Conservation (phyloP, 2,329 filamentous ascomycete species). For the Podosphaera aphanis region DNA sequence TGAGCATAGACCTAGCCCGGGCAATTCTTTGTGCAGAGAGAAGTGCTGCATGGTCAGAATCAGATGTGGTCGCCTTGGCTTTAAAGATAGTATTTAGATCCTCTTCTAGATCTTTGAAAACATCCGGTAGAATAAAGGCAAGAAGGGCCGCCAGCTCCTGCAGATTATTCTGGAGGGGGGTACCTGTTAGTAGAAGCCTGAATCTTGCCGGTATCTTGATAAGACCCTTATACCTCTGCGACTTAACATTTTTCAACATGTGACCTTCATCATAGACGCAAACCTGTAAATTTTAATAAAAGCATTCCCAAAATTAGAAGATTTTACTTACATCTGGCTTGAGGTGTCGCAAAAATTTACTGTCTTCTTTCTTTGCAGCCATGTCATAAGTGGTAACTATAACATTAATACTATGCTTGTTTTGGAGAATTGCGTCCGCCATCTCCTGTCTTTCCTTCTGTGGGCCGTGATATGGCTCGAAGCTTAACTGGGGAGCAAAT, state of each 20-base stretch:
- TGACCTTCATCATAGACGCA: slow-evolving; percentile 83
- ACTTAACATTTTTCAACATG: slow-evolving; percentile 69
- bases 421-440: slow-evolving; percentile 38
- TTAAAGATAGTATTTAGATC: slow-evolving; percentile 75
- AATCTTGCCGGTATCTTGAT: slow-evolving; percentile 59
- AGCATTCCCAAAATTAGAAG: neutral
- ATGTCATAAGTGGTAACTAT: slow-evolving; percentile 52
- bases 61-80: slow-evolving; percentile 66
- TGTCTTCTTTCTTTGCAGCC: slow-evolving; percentile 32
- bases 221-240: slow-evolving; percentile 58
- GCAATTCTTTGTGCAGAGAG: slow-evolving; percentile 71
- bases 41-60: slow-evolving; percentile 57
- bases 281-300: slow-evolving; percentile 10
- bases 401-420: slow-evolving; percentile 43
- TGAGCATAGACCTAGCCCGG: slow-evolving; percentile 73
- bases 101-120: slow-evolving; percentile 57
- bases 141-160: slow-evolving; percentile 77
- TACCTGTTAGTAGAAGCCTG: slow-evolving; percentile 70
- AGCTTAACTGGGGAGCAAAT: slow-evolving; percentile 56
- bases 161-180: slow-evolving; percentile 82
- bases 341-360: slow-evolving; percentile 35
- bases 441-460: slow-evolving; percentile 45
- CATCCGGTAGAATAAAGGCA: slow-evolving; percentile 72
- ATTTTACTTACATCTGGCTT: slow-evolving; percentile 22
- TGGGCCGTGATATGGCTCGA: slow-evolving; percentile 46